Conservation (phyloP, 257 asterid genomes). For the Mentha longifolia region DNA sequence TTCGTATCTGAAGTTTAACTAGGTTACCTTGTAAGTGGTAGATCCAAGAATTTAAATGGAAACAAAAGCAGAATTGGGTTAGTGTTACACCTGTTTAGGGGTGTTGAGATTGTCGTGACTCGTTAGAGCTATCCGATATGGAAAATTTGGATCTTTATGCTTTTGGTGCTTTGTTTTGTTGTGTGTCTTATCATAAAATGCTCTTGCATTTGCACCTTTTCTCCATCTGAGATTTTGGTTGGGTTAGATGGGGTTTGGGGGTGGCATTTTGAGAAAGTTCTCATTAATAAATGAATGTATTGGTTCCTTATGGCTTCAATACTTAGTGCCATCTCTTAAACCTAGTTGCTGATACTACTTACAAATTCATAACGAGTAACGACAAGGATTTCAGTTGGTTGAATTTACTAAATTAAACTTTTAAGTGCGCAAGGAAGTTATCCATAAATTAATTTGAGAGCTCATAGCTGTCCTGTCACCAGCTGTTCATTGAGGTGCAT, state of each 20-base stretch:
- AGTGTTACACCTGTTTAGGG: conserved; percentile 12
- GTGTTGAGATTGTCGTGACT: conserved; percentile 29
- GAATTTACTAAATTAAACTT: neutral
- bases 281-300: neutral
- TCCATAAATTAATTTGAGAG: conserved; percentile 14
- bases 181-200: neutral
- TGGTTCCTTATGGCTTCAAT: neutral
- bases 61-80: conserved; percentile 28
- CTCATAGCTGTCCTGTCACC: conserved; percentile 11
- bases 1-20: conserved; percentile 19
- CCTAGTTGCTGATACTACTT: neutral
- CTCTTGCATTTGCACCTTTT: conserved; percentile 6
- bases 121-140: conserved; percentile 14
- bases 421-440: neutral
- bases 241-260: conserved; percentile 14
- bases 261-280: conserved; percentile 1
- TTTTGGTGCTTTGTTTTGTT: neutral
- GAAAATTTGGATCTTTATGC: conserved; percentile 42
- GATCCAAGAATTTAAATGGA: conserved; percentile 2
- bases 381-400: neutral
- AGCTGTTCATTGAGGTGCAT: neutral
- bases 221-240: neutral
- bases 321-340: neutral
- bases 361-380: neutral
- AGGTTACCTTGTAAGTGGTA: conserved; percentile 17